Percentiles rank a stretch among this genome's conserved stretches.
Conservation (phyloP, 768 basidiomycete species). For the Pholiota molesta region DNA sequence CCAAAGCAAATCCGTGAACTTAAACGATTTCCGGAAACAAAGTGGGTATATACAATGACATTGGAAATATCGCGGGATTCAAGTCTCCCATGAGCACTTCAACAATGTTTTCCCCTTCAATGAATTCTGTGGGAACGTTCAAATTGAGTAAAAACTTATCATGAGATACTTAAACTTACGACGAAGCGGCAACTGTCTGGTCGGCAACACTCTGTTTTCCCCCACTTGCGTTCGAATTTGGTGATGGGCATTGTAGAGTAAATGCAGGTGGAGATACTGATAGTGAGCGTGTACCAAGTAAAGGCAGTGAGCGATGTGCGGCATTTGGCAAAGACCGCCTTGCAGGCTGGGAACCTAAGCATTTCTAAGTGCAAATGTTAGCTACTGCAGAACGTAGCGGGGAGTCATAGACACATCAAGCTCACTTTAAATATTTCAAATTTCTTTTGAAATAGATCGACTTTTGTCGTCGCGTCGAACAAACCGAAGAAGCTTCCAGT, state of each 20-base stretch:
- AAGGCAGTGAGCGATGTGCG: neutral
- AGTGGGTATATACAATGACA: neutral
- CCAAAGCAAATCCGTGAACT: no score
- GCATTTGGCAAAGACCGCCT: slow-evolving; percentile 4
- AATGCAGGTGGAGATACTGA: neutral
- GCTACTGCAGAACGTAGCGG: neutral
- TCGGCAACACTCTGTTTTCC: slow-evolving; percentile 9
- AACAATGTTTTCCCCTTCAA: no score
- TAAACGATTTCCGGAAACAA: no score
- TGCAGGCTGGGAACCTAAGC: slow-evolving; percentile 13
- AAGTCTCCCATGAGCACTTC: no score
- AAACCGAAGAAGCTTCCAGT: slow-evolving; percentile 42
- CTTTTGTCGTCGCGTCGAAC: slow-evolving; percentile 34
- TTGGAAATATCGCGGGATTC: no score
- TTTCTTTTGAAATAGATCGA: slow-evolving; percentile 38
- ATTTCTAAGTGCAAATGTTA: slow-evolving; percentile 12
- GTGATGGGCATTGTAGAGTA: slow-evolving; percentile 10
- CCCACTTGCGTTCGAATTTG: neutral
- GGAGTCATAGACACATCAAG: neutral
- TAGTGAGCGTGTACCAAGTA: neutral
- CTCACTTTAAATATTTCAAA: slow-evolving; percentile 42
- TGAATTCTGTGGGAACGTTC: no score
- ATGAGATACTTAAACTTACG: slow-evolving; percentile 8
- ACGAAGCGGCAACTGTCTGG: slow-evolving; percentile 13
- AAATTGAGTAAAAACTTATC: neutral